phyloP scores from a whole-genome alignment of 1,139 yeast genomes.

The Diutina catenulata region DNA sequence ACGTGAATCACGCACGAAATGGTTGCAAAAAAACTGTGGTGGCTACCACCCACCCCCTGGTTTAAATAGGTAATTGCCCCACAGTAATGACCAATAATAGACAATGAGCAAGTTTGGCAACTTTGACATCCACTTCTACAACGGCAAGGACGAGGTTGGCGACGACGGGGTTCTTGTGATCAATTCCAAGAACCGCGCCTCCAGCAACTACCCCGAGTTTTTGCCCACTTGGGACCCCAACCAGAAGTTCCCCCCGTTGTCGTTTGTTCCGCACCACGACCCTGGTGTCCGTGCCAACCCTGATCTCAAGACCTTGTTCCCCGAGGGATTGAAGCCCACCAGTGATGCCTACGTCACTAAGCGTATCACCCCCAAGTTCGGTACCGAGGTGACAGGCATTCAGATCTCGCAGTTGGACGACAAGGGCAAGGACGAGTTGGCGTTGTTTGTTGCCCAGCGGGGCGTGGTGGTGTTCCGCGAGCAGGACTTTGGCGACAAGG shows the following conservation, averaged over 20 bases:
- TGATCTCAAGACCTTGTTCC: slow-evolving; percentile 38
- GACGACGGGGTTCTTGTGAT: slow-evolving; percentile 19
- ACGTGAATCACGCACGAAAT: background rate
- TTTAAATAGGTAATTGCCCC: background rate
- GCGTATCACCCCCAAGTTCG: slow-evolving; percentile 50
- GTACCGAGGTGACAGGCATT: slow-evolving; percentile 49
- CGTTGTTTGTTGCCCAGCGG: slow-evolving; percentile 50
- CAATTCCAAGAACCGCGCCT: slow-evolving; percentile 13
- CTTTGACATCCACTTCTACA: slow-evolving; percentile 18
- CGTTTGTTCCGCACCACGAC: slow-evolving; percentile 38
- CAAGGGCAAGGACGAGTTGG: slow-evolving; percentile 51
- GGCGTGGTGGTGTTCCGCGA: slow-evolving; percentile 60
- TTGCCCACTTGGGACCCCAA: slow-evolving; percentile 40
- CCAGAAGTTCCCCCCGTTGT: slow-evolving; percentile 32
- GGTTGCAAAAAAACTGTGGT: slow-evolving; percentile 5
- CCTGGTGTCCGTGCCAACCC: slow-evolving; percentile 49
- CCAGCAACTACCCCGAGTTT: slow-evolving; percentile 21
- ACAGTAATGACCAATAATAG: no score
- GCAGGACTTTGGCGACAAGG: slow-evolving; percentile 49
- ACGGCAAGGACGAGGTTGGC: slow-evolving; percentile 16
- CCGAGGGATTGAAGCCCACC: slow-evolving; percentile 12
- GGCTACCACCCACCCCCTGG: background rate
- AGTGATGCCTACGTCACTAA: slow-evolving; percentile 7
- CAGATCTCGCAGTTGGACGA: slow-evolving; percentile 43
- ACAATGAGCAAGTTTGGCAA: slow-evolving; percentile 11